These are phyloP conservation scores for Aspergillus calidoustus DNA, from an alignment of 2,329 filamentous ascomycete genomes.

Conservation along the genomic window DNA sequence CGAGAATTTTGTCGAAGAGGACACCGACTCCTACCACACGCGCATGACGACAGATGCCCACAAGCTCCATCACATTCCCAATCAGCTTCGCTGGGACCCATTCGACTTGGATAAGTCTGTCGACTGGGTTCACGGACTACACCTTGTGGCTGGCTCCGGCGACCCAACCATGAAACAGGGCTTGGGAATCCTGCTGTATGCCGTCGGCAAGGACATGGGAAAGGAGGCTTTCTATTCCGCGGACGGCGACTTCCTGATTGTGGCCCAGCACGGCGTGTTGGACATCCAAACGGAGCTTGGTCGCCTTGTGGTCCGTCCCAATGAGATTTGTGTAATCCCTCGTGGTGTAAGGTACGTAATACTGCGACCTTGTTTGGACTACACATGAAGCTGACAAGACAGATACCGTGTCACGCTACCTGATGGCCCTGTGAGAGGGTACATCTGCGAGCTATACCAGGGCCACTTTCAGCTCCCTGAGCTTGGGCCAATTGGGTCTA, in stretches of 20 bases:
- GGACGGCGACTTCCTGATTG: slow-evolving; percentile 77
- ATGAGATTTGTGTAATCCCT: slow-evolving; percentile 78
- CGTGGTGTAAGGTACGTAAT: slow-evolving; percentile 63
- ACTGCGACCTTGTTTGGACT: neutral
- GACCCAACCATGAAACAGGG: slow-evolving; percentile 79
- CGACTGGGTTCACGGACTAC: slow-evolving; percentile 71
- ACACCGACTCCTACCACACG: slow-evolving; percentile 52
- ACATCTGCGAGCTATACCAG: slow-evolving; percentile 75
- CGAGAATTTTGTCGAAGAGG: slow-evolving; percentile 51
- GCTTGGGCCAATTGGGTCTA: slow-evolving; percentile 74
- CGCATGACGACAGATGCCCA: slow-evolving; percentile 45
- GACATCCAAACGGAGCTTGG: slow-evolving; percentile 81
- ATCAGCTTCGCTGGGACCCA: slow-evolving; percentile 79
- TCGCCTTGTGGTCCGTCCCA: slow-evolving; percentile 72
- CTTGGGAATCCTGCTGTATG: slow-evolving; percentile 79
- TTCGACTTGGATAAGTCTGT: slow-evolving; percentile 73
- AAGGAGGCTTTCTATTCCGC: slow-evolving; percentile 81
- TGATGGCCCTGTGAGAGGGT: slow-evolving; percentile 67
- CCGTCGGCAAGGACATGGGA: slow-evolving; percentile 78
- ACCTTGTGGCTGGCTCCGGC: slow-evolving; percentile 77
- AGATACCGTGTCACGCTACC: slow-evolving; percentile 71
- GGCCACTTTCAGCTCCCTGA: slow-evolving; percentile 74
- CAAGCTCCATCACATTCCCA: slow-evolving; percentile 74
- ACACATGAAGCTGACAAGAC: neutral
- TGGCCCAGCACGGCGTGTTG: slow-evolving; percentile 73